Percentiles rank a stretch among this genome's conserved stretches.
Evolutionary conservation across 2,329 filamentous ascomycete genomes (phyloP).

Genomic region (Grosmannia huntii): DNA sequence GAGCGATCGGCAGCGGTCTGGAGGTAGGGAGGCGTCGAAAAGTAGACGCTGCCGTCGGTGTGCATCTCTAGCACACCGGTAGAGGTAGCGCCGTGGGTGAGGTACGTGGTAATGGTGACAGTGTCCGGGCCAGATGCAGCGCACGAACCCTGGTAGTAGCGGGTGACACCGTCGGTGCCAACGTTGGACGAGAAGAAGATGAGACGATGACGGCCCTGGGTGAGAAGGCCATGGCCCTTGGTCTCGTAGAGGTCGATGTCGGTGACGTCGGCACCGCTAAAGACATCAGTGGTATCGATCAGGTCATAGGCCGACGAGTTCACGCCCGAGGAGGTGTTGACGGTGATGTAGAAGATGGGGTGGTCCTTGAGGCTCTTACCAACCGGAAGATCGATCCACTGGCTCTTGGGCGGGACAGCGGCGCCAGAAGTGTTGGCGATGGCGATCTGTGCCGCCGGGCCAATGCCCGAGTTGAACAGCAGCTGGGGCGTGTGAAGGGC

Average conservation of each 20-base stretch:
- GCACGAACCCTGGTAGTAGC: conserved; percentile 30
- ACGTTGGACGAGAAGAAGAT: conserved; percentile 31
- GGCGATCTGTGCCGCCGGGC: conserved; percentile 45
- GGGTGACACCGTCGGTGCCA: conserved; percentile 14
- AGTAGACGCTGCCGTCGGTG: conserved; percentile 25
- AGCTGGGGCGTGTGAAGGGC: conserved; percentile 27
- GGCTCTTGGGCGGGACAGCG: conserved; percentile 33
- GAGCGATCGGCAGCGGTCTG: conserved; percentile 38
- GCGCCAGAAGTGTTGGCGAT: conserved; percentile 36
- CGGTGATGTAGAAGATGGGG: conserved; percentile 1
- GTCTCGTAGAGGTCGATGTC: conserved; percentile 20
- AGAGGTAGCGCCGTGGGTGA: conserved; percentile 37
- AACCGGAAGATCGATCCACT: conserved; percentile 47
- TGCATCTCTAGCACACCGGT: conserved; percentile 29
- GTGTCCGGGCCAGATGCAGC: conserved; percentile 22
- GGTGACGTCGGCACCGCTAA: conserved; percentile 1
- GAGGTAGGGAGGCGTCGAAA: conserved; percentile 35
- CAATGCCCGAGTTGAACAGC: conserved; percentile 40
- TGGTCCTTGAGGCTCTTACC: conserved; percentile 48
- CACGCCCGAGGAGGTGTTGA: background rate
- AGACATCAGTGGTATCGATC: conserved; percentile 8
- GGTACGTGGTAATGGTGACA: conserved; percentile 29
- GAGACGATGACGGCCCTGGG: conserved; percentile 31
- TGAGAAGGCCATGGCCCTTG: conserved; percentile 23
- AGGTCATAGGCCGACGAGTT: background rate